Base-by-base conservation (phyloP, 2,329 filamentous ascomycete species). In the Aspergillus sp. region DNA sequence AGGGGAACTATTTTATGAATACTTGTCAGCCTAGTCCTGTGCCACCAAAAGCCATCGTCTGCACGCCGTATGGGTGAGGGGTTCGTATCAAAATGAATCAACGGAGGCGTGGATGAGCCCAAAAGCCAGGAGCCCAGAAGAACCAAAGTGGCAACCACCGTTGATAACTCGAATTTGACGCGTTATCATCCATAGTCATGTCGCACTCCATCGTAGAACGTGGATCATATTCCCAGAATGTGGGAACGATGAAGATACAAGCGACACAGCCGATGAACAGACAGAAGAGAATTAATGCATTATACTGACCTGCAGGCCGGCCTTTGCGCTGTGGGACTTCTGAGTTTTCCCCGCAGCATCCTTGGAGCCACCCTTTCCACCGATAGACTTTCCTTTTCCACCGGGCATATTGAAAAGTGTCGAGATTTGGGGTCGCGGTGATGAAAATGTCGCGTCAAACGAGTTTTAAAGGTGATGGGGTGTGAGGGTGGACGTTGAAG, bases 271-370 rank as follows among this genome's bases (percentile, higher is more conserved):
- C 13, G 26, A 29, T 27, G 35, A 11, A 12, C 31, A 13, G 37
- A 27, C 26, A 13, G 26, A 36, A 27, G 8, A 36, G 40, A 27
- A 42, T 49, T 52, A 52, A 42, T 43, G 41, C 44, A 37, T 50
- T 51, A 47, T 48, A 74, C 88, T 79, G 78, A 96, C 90, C 86
- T 96, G 90, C 58, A 96, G 81, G 67, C 90, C 90, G 68, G 90
- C 90, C 71, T 93, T 90, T 65, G 89, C 88, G 61, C 90, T 95
- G 77, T 95, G 90, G 60, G 81, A 85, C 75, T 93, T 95, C 75
- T 94, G 88, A 65, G 88, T 85, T 77, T 95, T 95, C 76, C 87
- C 88, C 67, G 83, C 84, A 61, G 78, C 81, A 54, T 81, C 80
- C 78, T 93, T 93, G 59, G 88, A 87, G 60, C 88, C 88, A 46